Conservation (phyloP, 1,284 basidiomycete genomes). For the Ganoderma resinaceum region DNA sequence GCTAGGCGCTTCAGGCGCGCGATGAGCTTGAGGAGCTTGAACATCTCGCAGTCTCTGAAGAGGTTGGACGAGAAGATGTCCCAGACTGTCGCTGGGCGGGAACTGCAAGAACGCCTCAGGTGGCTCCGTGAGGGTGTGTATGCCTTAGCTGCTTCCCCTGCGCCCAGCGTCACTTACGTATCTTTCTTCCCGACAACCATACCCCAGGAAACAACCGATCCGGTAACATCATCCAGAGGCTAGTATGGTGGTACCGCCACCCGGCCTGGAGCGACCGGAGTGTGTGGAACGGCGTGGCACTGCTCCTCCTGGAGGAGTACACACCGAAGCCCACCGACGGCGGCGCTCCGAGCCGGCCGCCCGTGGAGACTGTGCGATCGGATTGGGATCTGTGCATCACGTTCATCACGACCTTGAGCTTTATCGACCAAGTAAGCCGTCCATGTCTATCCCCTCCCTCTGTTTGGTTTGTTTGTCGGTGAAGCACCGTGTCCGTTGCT, state of each 20-base stretch:
- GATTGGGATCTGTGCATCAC: neutral
- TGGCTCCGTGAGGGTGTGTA: neutral
- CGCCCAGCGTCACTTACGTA: no score
- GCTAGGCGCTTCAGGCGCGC: neutral
- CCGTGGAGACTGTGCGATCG: neutral
- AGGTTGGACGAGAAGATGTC: neutral
- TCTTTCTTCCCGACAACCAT: no score
- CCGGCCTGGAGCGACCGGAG: neutral
- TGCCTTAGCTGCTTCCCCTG: no score
- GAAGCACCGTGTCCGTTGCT: no score
- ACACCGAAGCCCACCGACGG: neutral
- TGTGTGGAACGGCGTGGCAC: neutral
- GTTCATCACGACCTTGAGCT: neutral
- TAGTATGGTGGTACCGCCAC: neutral
- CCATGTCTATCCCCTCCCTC: no score
- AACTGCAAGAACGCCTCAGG: neutral
- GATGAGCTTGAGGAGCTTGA: neutral
- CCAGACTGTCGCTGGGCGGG: neutral
- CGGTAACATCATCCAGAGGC: neutral
- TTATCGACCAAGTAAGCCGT: neutral
- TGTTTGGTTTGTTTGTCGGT: no score
- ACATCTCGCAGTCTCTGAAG: neutral
- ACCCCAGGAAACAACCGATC: neutral
- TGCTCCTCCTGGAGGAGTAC: neutral
- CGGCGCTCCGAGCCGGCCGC: no score